phyloP scores from a whole-genome alignment of 108 stramenopile genomes.

The Pseudonitzschia delicatissima region DNA sequence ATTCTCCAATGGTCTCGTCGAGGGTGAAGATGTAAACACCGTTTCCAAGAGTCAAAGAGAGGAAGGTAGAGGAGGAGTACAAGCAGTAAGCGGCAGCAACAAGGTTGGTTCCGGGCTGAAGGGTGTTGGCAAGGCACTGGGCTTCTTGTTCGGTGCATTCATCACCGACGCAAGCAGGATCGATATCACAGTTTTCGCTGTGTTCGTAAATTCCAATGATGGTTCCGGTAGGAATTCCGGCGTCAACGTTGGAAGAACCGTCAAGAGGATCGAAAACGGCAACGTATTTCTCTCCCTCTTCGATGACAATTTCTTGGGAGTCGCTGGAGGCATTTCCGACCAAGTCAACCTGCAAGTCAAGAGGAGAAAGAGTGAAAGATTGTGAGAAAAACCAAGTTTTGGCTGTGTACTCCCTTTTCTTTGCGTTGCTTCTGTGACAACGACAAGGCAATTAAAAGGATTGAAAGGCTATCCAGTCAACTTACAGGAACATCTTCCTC shows the following conservation, averaged over 20 bases:
- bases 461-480: background rate
- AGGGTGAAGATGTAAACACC: slow-evolving; percentile 94
- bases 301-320: slow-evolving; percentile 36
- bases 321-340: slow-evolving; percentile 13
- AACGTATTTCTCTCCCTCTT: slow-evolving; percentile 72
- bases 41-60: slow-evolving; percentile 86
- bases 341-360: slow-evolving; percentile 14
- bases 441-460: background rate
- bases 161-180: slow-evolving; percentile 46
- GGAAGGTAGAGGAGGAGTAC: slow-evolving; percentile 94
- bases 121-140: slow-evolving; percentile 76
- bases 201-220: slow-evolving; percentile 89
- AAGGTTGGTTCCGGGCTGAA: slow-evolving; percentile 92
- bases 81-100: slow-evolving; percentile 94
- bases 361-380: background rate
- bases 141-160: slow-evolving; percentile 64
- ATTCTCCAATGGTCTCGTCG: slow-evolving; percentile 94
- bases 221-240: slow-evolving; percentile 97
- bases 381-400: too few species aligned
- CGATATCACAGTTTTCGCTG: slow-evolving; percentile 59
- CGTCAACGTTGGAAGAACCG: slow-evolving; percentile 97
- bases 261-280: slow-evolving; percentile 97
- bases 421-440: too few species aligned
- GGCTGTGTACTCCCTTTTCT: too few species aligned
- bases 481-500: slow-evolving; percentile 82